phyloP scores from a whole-genome alignment of 225 moss, liverwort and hornwort species.

The Straminergon stramineum region DNA sequence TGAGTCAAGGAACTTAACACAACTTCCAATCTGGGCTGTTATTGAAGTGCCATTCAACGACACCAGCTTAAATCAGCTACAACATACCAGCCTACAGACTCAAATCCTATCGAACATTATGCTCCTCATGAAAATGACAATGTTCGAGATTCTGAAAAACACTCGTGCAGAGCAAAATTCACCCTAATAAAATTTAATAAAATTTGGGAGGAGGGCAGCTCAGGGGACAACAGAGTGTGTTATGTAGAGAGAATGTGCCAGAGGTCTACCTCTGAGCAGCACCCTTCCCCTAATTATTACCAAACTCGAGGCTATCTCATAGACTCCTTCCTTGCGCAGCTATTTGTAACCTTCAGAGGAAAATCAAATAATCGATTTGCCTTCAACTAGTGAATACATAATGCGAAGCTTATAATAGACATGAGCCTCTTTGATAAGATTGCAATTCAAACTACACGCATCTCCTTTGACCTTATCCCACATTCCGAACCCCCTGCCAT shows the following conservation, averaged over 20 bases:
- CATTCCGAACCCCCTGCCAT: background rate
- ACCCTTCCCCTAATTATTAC: no score
- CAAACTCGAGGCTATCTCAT: background rate
- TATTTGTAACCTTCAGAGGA: background rate
- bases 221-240: background rate
- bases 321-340: background rate
- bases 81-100: background rate
- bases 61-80: background rate
- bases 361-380: background rate
- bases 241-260: background rate
- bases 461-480: background rate
- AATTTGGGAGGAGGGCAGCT: background rate
- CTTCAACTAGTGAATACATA: background rate
- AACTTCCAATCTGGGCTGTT: background rate
- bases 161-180: background rate
- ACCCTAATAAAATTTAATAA: background rate
- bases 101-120: background rate
- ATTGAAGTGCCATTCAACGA: background rate
- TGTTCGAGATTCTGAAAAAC: background rate
- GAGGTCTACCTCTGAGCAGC: background rate
- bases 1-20: background rate
- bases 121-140: background rate
- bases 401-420: background rate
- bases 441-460: background rate
- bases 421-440: background rate